Evolutionary conservation across 306 rosid species (phyloP).

Genomic region (Sicyos baderoa): DNA sequence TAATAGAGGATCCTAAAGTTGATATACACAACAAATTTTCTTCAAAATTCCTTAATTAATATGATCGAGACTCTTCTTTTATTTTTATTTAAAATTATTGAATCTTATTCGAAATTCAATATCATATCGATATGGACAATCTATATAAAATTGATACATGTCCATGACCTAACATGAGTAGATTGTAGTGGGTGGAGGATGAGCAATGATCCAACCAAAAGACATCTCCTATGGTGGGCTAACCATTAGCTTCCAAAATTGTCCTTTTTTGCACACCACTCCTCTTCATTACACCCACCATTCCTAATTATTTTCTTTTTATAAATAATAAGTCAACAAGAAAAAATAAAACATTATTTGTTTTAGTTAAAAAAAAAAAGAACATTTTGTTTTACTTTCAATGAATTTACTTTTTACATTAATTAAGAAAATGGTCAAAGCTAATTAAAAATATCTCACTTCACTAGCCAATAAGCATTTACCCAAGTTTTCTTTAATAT

Average conservation of each 20-base stretch:
- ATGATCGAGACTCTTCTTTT: background rate
- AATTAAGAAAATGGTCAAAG: background rate
- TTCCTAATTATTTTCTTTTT: background rate
- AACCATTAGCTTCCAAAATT: slow-evolving; percentile 1
- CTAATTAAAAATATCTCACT: background rate
- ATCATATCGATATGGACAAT: background rate
- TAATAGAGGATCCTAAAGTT: too few species aligned
- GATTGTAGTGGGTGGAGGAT: too few species aligned
- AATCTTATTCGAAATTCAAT: background rate
- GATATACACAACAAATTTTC: too few species aligned
- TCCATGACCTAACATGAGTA: background rate
- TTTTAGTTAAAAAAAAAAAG: too few species aligned
- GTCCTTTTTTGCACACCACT: background rate
- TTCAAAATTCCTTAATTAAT: background rate
- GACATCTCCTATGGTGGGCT: too few species aligned
- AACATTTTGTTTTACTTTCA: background rate
- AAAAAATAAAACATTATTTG: background rate
- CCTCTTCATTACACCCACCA: background rate
- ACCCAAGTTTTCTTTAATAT: background rate
- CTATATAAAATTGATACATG: background rate
- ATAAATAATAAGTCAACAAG: background rate
- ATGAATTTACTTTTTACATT: background rate
- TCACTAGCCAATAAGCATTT: background rate
- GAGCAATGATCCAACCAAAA: too few species aligned
- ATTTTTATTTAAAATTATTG: background rate